These are phyloP conservation scores for Curvularia verruculosa DNA, from an alignment of 2,329 filamentous ascomycete species.

Conservation along the genomic window DNA sequence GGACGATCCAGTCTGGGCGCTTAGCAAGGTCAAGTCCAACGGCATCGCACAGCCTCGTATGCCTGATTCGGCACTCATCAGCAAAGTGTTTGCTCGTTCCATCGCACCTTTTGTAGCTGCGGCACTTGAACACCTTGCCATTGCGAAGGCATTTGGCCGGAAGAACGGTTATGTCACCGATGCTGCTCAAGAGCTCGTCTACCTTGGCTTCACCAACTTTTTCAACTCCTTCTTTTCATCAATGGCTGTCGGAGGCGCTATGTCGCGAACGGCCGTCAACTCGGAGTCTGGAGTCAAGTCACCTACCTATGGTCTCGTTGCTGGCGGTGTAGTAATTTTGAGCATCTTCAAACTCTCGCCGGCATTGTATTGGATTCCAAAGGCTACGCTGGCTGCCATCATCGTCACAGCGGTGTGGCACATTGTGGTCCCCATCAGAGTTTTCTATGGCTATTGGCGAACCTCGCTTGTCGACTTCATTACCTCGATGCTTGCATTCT, in stretches of 20 bases:
- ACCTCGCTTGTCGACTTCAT: slow-evolving; percentile 69
- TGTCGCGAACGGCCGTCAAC: slow-evolving; percentile 72
- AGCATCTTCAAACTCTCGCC: slow-evolving; percentile 67
- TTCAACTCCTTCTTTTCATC: slow-evolving; percentile 69
- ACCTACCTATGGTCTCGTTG: slow-evolving; percentile 66
- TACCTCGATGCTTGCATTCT: slow-evolving; percentile 67
- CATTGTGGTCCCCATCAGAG: slow-evolving; percentile 63
- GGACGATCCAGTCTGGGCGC: slow-evolving; percentile 61
- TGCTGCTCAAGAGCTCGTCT: slow-evolving; percentile 69
- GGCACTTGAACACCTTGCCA: slow-evolving; percentile 67
- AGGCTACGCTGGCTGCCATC: slow-evolving; percentile 68
- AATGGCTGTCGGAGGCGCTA: slow-evolving; percentile 70
- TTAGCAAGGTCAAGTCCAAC: slow-evolving; percentile 63
- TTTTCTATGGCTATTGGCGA: slow-evolving; percentile 69
- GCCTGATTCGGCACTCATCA: slow-evolving; percentile 57
- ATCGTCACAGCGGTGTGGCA: slow-evolving; percentile 70
- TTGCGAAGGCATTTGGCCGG: slow-evolving; percentile 67
- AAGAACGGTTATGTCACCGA: slow-evolving; percentile 68
- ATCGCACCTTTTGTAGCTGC: slow-evolving; percentile 68
- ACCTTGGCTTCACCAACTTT: slow-evolving; percentile 67
- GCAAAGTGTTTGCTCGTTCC: slow-evolving; percentile 60
- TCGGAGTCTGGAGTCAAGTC: slow-evolving; percentile 67
- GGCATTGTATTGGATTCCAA: slow-evolving; percentile 71
- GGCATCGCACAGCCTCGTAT: slow-evolving; percentile 60
- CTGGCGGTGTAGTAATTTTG: slow-evolving; percentile 65